phyloP scores from a whole-genome alignment of 352 stramenopile species.

The Plasmopara muralis region DNA sequence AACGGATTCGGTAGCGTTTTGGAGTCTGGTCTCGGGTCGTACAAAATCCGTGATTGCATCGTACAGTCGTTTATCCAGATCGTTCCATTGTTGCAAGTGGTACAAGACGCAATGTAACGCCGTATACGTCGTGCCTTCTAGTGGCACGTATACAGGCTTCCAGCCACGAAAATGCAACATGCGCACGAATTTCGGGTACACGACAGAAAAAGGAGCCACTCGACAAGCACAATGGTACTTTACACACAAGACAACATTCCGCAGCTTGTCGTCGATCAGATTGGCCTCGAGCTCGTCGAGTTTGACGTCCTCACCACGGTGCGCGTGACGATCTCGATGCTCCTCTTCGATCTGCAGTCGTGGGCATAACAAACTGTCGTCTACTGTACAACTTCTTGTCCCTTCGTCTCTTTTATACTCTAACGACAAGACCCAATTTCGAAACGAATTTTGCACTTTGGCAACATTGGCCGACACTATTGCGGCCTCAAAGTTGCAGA shows the following conservation, averaged over 20 bases:
- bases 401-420: conserved; percentile 27
- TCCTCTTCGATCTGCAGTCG: not conserved
- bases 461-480: conserved; percentile 36
- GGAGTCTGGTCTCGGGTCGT: not conserved
- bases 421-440: conserved; percentile 50
- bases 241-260: conserved; percentile 64
- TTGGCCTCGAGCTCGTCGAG: conserved; percentile 63
- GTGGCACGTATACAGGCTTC: conserved; percentile 38
- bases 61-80: conserved; percentile 60
- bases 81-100: conserved; percentile 63
- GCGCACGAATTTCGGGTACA: conserved; percentile 48
- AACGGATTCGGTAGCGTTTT: conserved; percentile 14
- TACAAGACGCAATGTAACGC: conserved; percentile 61
- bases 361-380: conserved; percentile 14
- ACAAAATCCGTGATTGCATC: conserved; percentile 43
- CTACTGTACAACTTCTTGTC: conserved; percentile 5
- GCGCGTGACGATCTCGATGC: not conserved
- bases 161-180: conserved; percentile 53
- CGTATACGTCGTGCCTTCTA: conserved; percentile 24
- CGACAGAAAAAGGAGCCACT: conserved; percentile 51
- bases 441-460: conserved; percentile 32
- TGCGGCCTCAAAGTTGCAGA: conserved; percentile 76
- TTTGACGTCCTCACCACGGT: conserved; percentile 14
- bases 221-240: conserved; percentile 68
- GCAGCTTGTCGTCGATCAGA: conserved; percentile 55